Base-by-base conservation (phyloP, 108 stramenopile species). In the Nannochloropsis oceanica region DNA sequence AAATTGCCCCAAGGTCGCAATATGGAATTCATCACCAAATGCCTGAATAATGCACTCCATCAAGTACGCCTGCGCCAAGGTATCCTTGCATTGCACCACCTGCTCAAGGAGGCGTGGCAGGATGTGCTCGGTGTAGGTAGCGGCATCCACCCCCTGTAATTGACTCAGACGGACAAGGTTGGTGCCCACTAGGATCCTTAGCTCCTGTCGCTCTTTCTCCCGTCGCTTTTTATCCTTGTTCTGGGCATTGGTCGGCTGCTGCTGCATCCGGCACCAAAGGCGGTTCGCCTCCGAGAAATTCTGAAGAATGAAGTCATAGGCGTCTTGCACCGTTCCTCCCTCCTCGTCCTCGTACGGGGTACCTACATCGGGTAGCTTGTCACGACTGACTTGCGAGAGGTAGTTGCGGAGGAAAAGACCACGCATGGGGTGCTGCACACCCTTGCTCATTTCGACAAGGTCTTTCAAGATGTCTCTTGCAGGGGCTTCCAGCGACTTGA, bases 261-360 rank as follows among this genome's bases (percentile, higher is more conserved):
- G 93, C 92, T 98, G 98, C 89, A 99, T 95, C 27, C 99, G 96
- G 8, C 99, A 97, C 99, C 99, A 99, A 34, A 99, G 93, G 42
- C 96, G 94, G 91, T 99, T 99, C 92, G 96, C 96, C 92, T 98
- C 97, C 81, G 92, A 85, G 84, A 99, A 96, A 88, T 98, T 99
- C 50, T 93, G 91, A 83, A 99, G 89, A 81, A 99, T 91, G 82
- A 98, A 99, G 85, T 95, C 92, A 84, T 95, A 92, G 20, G 97
- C 95, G 92, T 98, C 96, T 79, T 92, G 91, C 79, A 96, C 95
- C 44, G 43, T 87, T 7, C 82, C 83, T 8, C 90, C 87, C 86
- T 91, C 83, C 24, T 86, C 44, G 22, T 92, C 92, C 50, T 85
- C 93, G 22, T 92, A 92, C 42, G 87, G 80, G 26, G 92, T 91